Base-by-base conservation (phyloP, 2,329 filamentous ascomycete species). In the Talaromyces sp. region DNA sequence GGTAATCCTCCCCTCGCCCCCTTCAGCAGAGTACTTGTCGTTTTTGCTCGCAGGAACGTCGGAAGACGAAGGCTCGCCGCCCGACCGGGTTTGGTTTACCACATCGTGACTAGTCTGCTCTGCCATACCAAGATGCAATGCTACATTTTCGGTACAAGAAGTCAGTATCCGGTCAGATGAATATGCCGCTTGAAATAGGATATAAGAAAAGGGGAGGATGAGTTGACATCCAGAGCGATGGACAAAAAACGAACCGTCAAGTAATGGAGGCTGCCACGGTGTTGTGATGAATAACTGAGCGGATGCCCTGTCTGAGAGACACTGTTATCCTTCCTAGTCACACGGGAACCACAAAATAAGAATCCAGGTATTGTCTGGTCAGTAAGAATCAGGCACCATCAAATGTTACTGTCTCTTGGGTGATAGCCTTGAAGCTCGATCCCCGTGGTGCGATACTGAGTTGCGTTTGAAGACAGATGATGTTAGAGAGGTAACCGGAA, bases 1-100 rank as follows among this genome's bases (percentile, higher is more conserved):
- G 72, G 74, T 74, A 67, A 70, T 74, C 71, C 74, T 73, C 76
- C 71, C 75, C 72, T 70, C 75, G 73, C 79, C 77, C 74, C 76
- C 78, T 79, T 78, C 79, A 81, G 82, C 82, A 81, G 80, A 72
- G 71, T 70, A 70, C 69, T 80, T 78, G 77, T 79, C 80, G 78
- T 81, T 80, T 79, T 79, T 82, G 81, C 80, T 82, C 82, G 83
- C 84, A 86, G 82, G 81, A 79, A 81, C 84, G 84, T 86, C 85
- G 84, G 85, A 84, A 80, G 84, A 82, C 81, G 82, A 81, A 75
- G 78, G 75, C 75, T 81, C 83, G 82, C 84, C 84, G 80, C 84
- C 81, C 85, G 85, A 88, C 86, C 82, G 81, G 81, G 84, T 81
- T 83, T 86, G 82, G 81, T 86, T 86, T 86, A 88, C 85, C 86